phyloP scores from a whole-genome alignment of 352 stramenopile genomes.

The Peronospora tabacina region DNA sequence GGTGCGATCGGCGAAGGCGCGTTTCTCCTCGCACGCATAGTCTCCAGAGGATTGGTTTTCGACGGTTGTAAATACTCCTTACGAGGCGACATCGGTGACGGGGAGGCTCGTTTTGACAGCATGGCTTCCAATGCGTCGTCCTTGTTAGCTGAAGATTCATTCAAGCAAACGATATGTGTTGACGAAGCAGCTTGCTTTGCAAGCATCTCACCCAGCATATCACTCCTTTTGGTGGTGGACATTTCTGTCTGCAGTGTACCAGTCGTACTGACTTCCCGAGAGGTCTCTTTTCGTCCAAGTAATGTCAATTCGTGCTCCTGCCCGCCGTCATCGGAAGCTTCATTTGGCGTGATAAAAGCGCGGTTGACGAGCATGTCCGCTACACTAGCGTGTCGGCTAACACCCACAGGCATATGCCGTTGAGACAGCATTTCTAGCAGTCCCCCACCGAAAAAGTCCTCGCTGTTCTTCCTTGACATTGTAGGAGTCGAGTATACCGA shows the following conservation, averaged over 20 bases:
- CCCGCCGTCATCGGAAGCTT: conserved; percentile 6
- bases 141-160: conserved; percentile 7
- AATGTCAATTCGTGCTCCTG: conserved; percentile 6
- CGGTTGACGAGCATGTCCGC: conserved; percentile 30
- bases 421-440: conserved; percentile 31
- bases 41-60: conserved; percentile 34
- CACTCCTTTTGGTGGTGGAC: conserved; percentile 15
- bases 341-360: conserved; percentile 3
- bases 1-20: conserved; percentile 3
- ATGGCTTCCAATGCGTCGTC: conserved; percentile 34
- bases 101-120: conserved; percentile 24
- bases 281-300: not conserved
- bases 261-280: not conserved
- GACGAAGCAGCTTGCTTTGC: conserved; percentile 18
- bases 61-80: conserved; percentile 7
- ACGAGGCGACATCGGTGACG: conserved; percentile 1
- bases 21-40: conserved; percentile 36
- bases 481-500: conserved; percentile 24
- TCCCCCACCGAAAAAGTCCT: conserved; percentile 23
- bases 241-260: conserved; percentile 5
- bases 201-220: conserved; percentile 37
- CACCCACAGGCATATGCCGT: conserved; percentile 30
- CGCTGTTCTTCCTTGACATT: conserved; percentile 27
- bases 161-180: conserved; percentile 5
- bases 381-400: conserved; percentile 26